phyloP scores from a whole-genome alignment of 2,329 filamentous ascomycete genomes.

The Cladosporium sp. region DNA sequence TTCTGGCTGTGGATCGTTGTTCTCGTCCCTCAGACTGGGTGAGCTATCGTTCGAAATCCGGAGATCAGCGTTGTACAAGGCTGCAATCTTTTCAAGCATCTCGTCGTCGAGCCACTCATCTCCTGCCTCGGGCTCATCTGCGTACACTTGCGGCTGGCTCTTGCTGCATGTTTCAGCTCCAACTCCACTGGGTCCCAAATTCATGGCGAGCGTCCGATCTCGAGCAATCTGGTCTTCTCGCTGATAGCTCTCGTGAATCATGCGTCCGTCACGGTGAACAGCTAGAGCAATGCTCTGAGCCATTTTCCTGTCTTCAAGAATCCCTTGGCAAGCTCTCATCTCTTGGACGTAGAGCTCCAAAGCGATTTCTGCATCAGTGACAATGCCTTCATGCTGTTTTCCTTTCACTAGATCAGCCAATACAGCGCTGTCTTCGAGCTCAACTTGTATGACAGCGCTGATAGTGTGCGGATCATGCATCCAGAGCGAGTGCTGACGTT shows the following conservation, averaged over 20 bases:
- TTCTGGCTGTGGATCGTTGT: conserved; percentile 18
- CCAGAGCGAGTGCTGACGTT: no score
- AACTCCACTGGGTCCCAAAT: no score
- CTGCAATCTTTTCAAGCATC: conserved; percentile 26
- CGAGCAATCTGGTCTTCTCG: conserved; percentile 26
- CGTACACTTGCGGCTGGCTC: background rate
- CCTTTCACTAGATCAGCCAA: conserved; percentile 20
- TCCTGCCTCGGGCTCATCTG: no score
- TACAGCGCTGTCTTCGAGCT: conserved; percentile 21
- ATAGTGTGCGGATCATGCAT: conserved; percentile 14
- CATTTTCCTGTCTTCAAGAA: conserved; percentile 25
- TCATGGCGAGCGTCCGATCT: conserved; percentile 23
- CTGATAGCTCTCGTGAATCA: conserved; percentile 22
- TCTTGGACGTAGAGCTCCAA: conserved; percentile 30
- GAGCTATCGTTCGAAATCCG: background rate
- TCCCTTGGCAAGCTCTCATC: conserved; percentile 20
- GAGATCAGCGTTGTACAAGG: conserved; percentile 23
- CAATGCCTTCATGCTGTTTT: conserved; percentile 25
- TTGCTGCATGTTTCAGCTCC: no score
- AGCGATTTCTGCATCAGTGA: conserved; percentile 25
- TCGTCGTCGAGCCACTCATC: conserved; percentile 23
- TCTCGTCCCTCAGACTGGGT: background rate
- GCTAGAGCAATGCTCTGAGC: conserved; percentile 28
- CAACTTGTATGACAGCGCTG: conserved; percentile 16
- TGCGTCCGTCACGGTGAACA: conserved; percentile 22